Evolutionary conservation across 306 rosid genomes (phyloP), one percentile per base, ranked within the genome.

Genomic region (Glycine tomentella): DNA sequence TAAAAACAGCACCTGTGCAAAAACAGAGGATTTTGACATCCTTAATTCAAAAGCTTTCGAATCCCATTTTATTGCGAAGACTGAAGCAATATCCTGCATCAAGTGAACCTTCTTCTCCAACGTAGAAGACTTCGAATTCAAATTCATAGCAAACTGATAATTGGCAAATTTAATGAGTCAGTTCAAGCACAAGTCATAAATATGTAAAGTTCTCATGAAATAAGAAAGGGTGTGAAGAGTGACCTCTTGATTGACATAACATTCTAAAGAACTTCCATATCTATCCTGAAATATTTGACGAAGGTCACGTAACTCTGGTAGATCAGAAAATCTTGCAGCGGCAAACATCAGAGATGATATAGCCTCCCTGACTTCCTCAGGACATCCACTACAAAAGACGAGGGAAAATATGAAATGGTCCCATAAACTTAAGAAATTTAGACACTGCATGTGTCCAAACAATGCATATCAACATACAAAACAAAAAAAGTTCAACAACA

Each of bases 291-390:
- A 90, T 49, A 84, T 84, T 78, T 93, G 94, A 80, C 99, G 88
- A 16, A 93, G 93, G 17, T 95, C 97, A 8, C 98, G 99, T 82
- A 95, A 82, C 87, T 95, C 99, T 40, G 99, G 99, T 81, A 95
- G 85, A 90, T 95, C 97, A 62, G 97, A 95, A 88, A 93, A 93
- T 82, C 97, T 84, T 57, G 99, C 98, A 15, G 99, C 98, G 4
- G 98, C 94, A 84, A 87, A 48, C 97, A 90, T 90, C 74, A 93
- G 77, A 72, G 96, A 90, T 4, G 99, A 86, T 78, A 92, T 85
- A 84, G 98, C 90, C 65, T 91, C 93, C 84, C 90, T 80, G 75
- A 93, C 91, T 55, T 95, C 97, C 89, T 95, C 97, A 4, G 98
- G 99, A 88, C 99, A 95, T 82, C 92, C 97, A 61, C 99, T 95